Evolutionary conservation across 495 filamentous ascomycete genomes (phyloP).

Genomic region (Talaromyces adpressus): DNA sequence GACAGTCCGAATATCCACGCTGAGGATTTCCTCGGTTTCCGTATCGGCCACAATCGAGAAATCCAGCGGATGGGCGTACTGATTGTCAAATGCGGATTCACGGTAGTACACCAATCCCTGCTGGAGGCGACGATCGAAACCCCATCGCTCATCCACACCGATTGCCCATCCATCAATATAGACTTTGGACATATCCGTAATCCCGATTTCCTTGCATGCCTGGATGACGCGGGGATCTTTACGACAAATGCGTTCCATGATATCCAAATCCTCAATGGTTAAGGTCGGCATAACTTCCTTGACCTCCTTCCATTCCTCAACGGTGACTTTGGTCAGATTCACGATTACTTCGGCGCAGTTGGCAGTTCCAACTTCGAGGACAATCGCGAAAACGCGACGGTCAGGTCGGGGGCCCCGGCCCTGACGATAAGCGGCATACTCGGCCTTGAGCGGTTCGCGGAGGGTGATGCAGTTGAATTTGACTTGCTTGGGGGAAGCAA

Average conservation of each 20-base stretch:
- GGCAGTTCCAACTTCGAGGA: constrained; percentile 20
- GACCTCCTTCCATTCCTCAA: constrained; percentile 63
- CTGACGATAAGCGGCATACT: constrained; percentile 67
- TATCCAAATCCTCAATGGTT: constrained; percentile 79
- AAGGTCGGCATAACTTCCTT: constrained; percentile 78
- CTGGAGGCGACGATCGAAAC: constrained; percentile 30
- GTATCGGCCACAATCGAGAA: constrained; percentile 43
- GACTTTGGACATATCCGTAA: constrained; percentile 80
- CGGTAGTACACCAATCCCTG: constrained; percentile 36
- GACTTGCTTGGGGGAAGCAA: constrained; percentile 32
- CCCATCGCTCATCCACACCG: constrained; percentile 33
- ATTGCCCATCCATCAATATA: constrained; percentile 59
- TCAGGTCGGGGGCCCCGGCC: constrained; percentile 37
- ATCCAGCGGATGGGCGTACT: constrained; percentile 33
- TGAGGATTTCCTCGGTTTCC: constrained; percentile 88
- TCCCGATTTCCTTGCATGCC: constrained; percentile 75
- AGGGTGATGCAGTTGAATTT: constrained; percentile 82
- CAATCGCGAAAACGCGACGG: constrained; percentile 28
- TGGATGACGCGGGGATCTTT: constrained; percentile 77
- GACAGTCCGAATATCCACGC: constrained; percentile 84
- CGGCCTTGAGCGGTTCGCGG: constrained; percentile 70
- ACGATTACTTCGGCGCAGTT: constrained; percentile 68
- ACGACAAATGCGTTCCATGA: constrained; percentile 70
- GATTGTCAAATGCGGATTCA: constrained; percentile 40
- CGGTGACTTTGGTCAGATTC: constrained; percentile 60